These are phyloP conservation scores for Agaricus bisporus DNA, from an alignment of 768 basidiomycete species.

Conservation along the genomic window DNA sequence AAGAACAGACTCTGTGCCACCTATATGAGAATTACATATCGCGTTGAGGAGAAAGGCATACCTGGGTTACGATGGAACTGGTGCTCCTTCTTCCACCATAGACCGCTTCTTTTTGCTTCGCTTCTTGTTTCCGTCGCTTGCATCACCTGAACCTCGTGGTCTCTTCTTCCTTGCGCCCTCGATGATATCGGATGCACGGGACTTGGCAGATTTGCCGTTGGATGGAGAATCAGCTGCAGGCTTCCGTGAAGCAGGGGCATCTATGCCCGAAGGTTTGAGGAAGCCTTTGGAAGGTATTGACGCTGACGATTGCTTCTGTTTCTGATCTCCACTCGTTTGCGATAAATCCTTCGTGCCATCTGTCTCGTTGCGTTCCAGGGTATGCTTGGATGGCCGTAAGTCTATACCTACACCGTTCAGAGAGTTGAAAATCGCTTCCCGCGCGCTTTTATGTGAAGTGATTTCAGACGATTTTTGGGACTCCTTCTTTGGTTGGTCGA, in stretches of 20 bases:
- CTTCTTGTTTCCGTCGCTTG: slow-evolving; percentile 20
- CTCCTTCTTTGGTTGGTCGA: slow-evolving; percentile 5
- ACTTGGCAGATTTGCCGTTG: slow-evolving; percentile 1
- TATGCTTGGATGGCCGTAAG: slow-evolving; percentile 26
- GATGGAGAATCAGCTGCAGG: neutral
- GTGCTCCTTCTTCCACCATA: slow-evolving; percentile 16
- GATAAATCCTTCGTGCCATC: neutral
- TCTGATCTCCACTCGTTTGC: neutral
- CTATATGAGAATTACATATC: neutral
- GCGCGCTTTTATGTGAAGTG: slow-evolving; percentile 32
- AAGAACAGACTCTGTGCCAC: neutral
- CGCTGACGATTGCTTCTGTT: slow-evolving; percentile 8
- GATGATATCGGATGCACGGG: slow-evolving; percentile 13
- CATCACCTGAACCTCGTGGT: slow-evolving; percentile 16
- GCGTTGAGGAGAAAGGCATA: neutral
- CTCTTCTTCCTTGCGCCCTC: slow-evolving; percentile 25
- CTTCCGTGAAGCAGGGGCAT: slow-evolving; percentile 30
- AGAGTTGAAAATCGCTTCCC: slow-evolving; percentile 39
- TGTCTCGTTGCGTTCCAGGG: neutral
- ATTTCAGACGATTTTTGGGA: slow-evolving; percentile 13
- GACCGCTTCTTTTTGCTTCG: slow-evolving; percentile 28
- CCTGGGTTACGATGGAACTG: neutral
- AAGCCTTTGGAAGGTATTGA: slow-evolving; percentile 25
- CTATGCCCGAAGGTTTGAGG: slow-evolving; percentile 53
- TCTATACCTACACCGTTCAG: slow-evolving; percentile 41